Conservation (phyloP, 805 yeast genomes). For the Zygoascus tannicola region DNA sequence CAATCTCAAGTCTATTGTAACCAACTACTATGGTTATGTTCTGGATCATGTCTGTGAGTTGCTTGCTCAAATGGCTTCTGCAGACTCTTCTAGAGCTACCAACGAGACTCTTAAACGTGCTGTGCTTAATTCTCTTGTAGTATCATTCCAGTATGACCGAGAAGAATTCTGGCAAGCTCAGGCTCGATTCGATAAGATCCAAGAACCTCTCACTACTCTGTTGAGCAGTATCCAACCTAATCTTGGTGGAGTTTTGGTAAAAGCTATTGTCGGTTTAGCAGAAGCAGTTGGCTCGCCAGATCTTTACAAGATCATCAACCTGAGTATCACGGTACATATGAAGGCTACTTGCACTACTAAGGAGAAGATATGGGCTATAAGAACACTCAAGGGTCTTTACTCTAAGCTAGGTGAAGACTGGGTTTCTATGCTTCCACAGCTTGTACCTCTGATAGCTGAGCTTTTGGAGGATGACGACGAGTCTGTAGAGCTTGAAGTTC, state of each 20-base stretch:
- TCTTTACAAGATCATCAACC: conserved; percentile 63
- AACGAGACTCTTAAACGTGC: conserved; percentile 48
- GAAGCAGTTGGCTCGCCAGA: conserved; percentile 50
- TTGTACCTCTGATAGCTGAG: conserved; percentile 94
- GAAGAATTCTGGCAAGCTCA: conserved; percentile 93
- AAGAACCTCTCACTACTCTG: conserved; percentile 56
- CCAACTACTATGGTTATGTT: conserved; percentile 78
- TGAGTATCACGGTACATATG: conserved; percentile 53
- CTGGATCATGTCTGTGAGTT: conserved; percentile 60
- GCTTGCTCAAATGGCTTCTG: conserved; percentile 32
- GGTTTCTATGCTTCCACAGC: conserved; percentile 82
- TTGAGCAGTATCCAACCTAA: conserved; percentile 57
- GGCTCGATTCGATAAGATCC: conserved; percentile 68
- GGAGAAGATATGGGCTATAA: conserved; percentile 73
- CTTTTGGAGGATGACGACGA: conserved; percentile 93
- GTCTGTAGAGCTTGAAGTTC: conserved; percentile 81
- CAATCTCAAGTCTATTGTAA: conserved; percentile 74
- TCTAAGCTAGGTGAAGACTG: conserved; percentile 91
- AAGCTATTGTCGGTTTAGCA: conserved; percentile 68
- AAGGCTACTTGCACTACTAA: conserved; percentile 41
- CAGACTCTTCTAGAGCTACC: conserved; percentile 26
- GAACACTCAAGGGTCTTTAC: conserved; percentile 70
- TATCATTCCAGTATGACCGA: conserved; percentile 80
- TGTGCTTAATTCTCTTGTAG: conserved; percentile 58
- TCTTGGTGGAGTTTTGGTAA: conserved; percentile 73